Base-by-base conservation (phyloP, 139 green algal genomes). In the Chlorella vulgaris region DNA sequence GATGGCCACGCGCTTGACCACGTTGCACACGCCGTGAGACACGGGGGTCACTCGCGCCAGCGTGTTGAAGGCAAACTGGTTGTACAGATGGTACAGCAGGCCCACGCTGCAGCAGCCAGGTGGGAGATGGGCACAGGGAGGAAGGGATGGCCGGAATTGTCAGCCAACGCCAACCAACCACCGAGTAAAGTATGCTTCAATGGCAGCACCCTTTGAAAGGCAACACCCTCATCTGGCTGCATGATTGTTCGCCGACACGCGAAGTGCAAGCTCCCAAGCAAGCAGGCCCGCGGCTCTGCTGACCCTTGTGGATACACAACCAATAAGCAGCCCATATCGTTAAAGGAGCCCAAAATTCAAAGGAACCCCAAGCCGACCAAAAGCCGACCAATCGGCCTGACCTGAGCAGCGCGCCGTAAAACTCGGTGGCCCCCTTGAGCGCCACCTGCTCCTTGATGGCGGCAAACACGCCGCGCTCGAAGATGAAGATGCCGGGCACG, bases 61-160 rank as follows among this genome's bases (percentile, higher is more conserved):
- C 5, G 96, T 98, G 92, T 99, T 98, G 91, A 97, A 99, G 13
- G 96, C 96, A 88, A 99, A 98, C 93, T 98, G 93, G 89, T 99
- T 99, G 94, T 99, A 99, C 69, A 99, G 83, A 86, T 99, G 97
- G 90, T 99, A 99, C 78, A 99, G 93, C 81, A 99, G 87, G 53
- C 97, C 97, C 1, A 99, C 96, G 31, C 83, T 78, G 71, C 71
- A 28, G 33, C 5, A 26, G n/a, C n/a, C n/a, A 8, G 21, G 33
- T 1, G 8, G 7, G 1, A 21, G 65, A 2, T 2, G 22, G 15
- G 15, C 47, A 15, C 47, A 58, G 47, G 47, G 47, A 24, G 47
- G 47, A n/a, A n/a, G n/a, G n/a, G n/a, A n/a, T n/a, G n/a, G n/a
- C n/a, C n/a, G n/a, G n/a, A n/a, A n/a, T n/a, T n/a, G n/a, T n/a